Evolutionary conservation across 176 grass and related monocot species (phyloP).

Genomic region (Aegilops sharonensis): DNA sequence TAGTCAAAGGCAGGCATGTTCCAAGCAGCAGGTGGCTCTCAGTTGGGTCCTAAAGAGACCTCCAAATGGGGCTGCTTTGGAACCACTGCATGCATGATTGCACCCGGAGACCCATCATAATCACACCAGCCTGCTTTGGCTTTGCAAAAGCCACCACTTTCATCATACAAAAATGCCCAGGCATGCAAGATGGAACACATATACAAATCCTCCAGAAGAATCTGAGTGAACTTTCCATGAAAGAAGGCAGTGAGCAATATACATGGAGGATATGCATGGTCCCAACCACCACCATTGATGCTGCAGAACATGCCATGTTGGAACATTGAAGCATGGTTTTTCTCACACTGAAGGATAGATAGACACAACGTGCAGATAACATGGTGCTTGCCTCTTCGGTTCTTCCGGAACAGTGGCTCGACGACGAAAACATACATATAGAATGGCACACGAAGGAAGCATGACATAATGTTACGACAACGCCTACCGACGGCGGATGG

Average conservation of each 20-base stretch:
- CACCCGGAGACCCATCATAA: conserved; percentile 5
- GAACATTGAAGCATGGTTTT: neutral
- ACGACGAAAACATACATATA: neutral
- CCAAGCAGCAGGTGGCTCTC: conserved; percentile 9
- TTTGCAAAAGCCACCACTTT: conserved; percentile 19
- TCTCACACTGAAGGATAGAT: neutral
- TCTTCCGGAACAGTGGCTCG: neutral
- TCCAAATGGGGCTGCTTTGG: conserved; percentile 24
- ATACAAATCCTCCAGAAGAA: conserved; percentile 8
- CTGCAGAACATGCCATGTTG: conserved; percentile 1
- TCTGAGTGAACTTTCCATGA: conserved; percentile 12
- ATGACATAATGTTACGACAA: neutral
- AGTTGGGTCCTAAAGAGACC: neutral
- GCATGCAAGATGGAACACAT: conserved; percentile 5
- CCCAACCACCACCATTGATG: neutral
- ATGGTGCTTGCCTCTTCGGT: neutral
- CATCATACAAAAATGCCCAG: conserved; percentile 2
- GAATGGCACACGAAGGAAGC: neutral
- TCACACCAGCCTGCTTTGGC: conserved; percentile 11
- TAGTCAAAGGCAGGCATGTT: conserved; percentile 12
- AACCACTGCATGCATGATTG: conserved; percentile 30
- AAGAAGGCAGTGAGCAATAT: neutral
- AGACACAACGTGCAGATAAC: neutral
- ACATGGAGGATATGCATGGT: too few species aligned
- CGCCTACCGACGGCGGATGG: neutral